These are phyloP conservation scores for Pseudocercospora musae DNA, from an alignment of 2,329 filamentous ascomycete genomes.

Conservation along the genomic window DNA sequence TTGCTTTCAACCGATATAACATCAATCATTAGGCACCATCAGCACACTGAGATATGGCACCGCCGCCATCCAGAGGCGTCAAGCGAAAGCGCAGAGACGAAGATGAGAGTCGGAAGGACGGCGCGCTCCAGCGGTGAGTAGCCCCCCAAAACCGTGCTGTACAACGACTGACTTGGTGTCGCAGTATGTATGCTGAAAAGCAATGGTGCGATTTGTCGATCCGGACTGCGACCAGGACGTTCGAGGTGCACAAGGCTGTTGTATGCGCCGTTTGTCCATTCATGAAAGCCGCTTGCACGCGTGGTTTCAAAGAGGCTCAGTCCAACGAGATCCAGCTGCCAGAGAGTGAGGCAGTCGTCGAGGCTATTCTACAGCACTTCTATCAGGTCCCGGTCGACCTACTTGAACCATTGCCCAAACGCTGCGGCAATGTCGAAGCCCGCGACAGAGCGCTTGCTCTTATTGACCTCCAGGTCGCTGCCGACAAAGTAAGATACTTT, in stretches of 20 bases:
- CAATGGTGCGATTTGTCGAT: neutral
- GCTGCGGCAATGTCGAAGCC: too few species aligned
- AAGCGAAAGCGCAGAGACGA: neutral
- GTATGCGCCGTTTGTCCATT: neutral
- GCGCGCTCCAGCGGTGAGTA: neutral
- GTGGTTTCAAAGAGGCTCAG: neutral
- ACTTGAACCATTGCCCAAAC: too few species aligned
- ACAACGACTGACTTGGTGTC: too few species aligned
- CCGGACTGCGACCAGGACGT: neutral
- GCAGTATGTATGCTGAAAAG: neutral
- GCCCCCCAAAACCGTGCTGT: too few species aligned
- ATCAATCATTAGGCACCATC: too few species aligned
- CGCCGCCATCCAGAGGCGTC: neutral
- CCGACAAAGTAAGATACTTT: too few species aligned
- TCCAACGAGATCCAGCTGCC: neutral
- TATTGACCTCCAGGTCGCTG: too few species aligned
- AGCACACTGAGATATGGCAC: too few species aligned
- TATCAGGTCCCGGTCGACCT: neutral
- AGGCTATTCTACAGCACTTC: neutral
- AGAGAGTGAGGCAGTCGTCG: neutral
- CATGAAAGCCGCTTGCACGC: conserved; percentile 1
- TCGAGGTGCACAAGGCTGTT: neutral
- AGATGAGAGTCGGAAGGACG: neutral
- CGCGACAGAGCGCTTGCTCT: too few species aligned
- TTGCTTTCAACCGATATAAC: too few species aligned